phyloP scores from a whole-genome alignment of 2,329 filamentous ascomycete species.

The Fusarium globosum region DNA sequence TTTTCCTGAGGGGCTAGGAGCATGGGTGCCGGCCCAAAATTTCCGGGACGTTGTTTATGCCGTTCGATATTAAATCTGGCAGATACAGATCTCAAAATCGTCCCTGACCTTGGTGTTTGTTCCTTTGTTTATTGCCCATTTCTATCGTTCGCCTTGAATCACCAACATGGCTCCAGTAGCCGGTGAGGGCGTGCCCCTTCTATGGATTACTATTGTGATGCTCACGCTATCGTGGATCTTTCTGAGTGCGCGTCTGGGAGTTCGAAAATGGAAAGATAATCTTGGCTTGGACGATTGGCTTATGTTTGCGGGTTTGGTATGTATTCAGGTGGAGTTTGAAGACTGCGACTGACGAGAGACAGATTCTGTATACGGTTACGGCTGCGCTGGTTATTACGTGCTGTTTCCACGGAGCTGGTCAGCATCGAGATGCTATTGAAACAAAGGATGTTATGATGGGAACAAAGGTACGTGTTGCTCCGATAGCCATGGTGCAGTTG shows the following conservation, averaged over 20 bases:
- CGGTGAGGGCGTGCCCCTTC: constrained; percentile 27
- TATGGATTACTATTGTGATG: constrained; percentile 33
- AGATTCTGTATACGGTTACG: constrained; percentile 34
- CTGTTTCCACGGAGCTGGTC: constrained; percentile 33
- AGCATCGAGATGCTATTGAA: not conserved
- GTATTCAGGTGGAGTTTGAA: not conserved
- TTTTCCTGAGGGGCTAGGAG: not conserved
- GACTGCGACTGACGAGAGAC: not conserved
- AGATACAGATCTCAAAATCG: not conserved
- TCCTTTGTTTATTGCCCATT: not conserved
- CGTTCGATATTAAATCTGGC: not conserved
- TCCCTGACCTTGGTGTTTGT: not conserved
- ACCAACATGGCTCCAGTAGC: constrained; percentile 20
- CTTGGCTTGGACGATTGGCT: constrained; percentile 40
- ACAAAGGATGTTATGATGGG: constrained; percentile 17
- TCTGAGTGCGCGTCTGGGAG: constrained; percentile 4
- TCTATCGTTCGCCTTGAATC: not conserved
- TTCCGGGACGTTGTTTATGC: not conserved
- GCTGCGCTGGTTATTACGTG: constrained; percentile 30
- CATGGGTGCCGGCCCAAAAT: not conserved
- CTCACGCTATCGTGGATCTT: constrained; percentile 27
- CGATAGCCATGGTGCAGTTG: accelerated
- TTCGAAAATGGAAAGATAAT: constrained; percentile 30
- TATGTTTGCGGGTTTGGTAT: constrained; percentile 35
- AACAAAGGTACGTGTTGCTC: constrained; percentile 15